A percentile compares a stretch with the other conserved stretches of the same genome.
Conservation (phyloP, 352 stramenopile species). For the Phytophthora podocarpi region DNA sequence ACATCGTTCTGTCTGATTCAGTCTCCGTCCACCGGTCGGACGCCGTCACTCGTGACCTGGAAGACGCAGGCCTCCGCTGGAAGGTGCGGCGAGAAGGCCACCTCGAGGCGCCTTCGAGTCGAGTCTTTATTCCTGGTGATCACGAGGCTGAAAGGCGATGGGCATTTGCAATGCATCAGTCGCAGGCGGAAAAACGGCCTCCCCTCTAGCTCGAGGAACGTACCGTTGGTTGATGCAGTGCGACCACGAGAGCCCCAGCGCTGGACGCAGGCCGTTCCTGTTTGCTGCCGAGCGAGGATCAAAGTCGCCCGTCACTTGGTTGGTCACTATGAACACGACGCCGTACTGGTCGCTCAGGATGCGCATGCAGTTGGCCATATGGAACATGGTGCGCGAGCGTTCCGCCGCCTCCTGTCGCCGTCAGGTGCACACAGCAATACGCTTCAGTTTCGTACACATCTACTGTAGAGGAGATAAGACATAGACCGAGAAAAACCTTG, state of each 20-base stretch:
- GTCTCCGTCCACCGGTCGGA: slow-evolving; percentile 33
- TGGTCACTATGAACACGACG: slow-evolving; percentile 77
- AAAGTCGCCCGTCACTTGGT: slow-evolving; percentile 84
- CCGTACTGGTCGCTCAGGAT: slow-evolving; percentile 82
- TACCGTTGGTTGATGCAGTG: slow-evolving; percentile 87
- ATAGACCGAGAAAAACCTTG: slow-evolving; percentile 50
- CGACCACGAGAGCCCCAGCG: slow-evolving; percentile 80
- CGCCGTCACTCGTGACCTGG: slow-evolving; percentile 59
- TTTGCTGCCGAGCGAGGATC: slow-evolving; percentile 22
- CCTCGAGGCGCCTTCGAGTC: slow-evolving; percentile 40
- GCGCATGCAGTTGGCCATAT: slow-evolving; percentile 84
- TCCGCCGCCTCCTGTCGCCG: slow-evolving; percentile 54
- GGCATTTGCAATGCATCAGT: slow-evolving; percentile 7
- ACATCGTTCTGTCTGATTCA: slow-evolving; percentile 15
- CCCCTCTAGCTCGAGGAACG: slow-evolving; percentile 15
- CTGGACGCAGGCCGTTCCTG: slow-evolving; percentile 50
- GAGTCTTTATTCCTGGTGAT: slow-evolving; percentile 44
- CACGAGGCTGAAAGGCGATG: slow-evolving; percentile 44
- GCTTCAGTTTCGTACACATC: too few species aligned
- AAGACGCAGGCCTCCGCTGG: slow-evolving; percentile 45
- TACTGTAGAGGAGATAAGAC: too few species aligned
- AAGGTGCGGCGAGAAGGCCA: slow-evolving; percentile 67
- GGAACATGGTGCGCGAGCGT: slow-evolving; percentile 79
- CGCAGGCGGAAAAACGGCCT: neutral
- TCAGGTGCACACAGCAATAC: neutral